A percentile compares a stretch with the other conserved stretches of the same genome.
Evolutionary conservation across 2,329 filamentous ascomycete species (phyloP).

Genomic region (Botryotinia globosa): DNA sequence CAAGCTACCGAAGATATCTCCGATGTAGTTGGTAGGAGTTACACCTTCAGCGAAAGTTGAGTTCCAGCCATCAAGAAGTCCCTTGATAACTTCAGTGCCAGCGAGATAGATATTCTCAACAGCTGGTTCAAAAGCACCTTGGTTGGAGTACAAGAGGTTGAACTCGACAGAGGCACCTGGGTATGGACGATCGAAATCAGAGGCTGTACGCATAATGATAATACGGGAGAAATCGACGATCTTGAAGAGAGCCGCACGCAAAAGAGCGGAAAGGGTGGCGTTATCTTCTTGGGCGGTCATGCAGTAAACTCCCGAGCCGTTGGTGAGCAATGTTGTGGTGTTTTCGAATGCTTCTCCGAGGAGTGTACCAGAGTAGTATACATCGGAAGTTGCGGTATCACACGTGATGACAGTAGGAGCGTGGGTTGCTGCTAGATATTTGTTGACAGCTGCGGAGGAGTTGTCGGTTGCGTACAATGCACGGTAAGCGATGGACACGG

Average conservation of each 20-base stretch:
- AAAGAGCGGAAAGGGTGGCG: constrained; percentile 62
- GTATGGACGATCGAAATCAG: constrained; percentile 69
- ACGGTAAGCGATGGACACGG: constrained; percentile 52
- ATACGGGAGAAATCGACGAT: constrained; percentile 64
- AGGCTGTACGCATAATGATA: constrained; percentile 66
- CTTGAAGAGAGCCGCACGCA: constrained; percentile 53
- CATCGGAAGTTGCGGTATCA: constrained; percentile 67
- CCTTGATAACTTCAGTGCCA: constrained; percentile 60
- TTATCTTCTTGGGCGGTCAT: constrained; percentile 73
- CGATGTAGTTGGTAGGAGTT: constrained; percentile 56
- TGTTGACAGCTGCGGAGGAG: constrained; percentile 42
- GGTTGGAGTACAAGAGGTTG: constrained; percentile 58
- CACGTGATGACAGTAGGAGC: constrained; percentile 59
- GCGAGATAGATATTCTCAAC: constrained; percentile 65
- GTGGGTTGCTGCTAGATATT: constrained; percentile 45
- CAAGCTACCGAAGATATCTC: constrained; percentile 66
- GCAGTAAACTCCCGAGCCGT: constrained; percentile 66
- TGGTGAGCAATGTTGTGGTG: constrained; percentile 62
- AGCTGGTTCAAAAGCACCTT: constrained; percentile 62
- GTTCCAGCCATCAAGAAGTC: constrained; percentile 60
- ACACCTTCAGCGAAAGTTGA: constrained; percentile 52
- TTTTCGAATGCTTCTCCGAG: constrained; percentile 64
- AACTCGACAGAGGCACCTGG: constrained; percentile 53
- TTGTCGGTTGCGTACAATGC: constrained; percentile 45
- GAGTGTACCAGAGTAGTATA: constrained; percentile 64